Base-by-base conservation (phyloP, 202 grass and related monocot species). In the Schoenoplectus tabernaemontani region DNA sequence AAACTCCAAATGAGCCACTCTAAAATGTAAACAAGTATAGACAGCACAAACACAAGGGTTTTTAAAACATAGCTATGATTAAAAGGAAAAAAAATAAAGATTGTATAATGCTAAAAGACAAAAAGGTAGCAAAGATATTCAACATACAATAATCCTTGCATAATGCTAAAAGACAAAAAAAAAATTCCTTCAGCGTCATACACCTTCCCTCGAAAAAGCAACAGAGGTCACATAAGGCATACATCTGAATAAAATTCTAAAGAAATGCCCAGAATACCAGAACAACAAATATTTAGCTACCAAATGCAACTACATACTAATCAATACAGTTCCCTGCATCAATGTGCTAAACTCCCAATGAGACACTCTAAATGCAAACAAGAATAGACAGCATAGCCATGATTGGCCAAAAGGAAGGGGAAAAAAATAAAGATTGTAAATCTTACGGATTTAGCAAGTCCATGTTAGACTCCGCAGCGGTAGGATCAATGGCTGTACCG, bases 371-470 rank as follows among this genome's bases (percentile, higher is more conserved):
- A 48, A 34, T 53, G 28, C 8, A 51, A 51, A 75, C 47, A 54
- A 75, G 37, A 32, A 54, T 53, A 51, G 26, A 75, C 13, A 72
- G 24, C 36, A 80, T 17, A 64, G 23, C 15, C 59, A 80, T 62
- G 48, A 83, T 17, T 17, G 7, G n/a, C n/a, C 4, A 17, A 6
- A 70, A 5, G 51, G 7, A 75, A 20, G 79, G 50, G 1, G 1
- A 61, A 82, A 92, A 53, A 26, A 17, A 57, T 67, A 54, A 78
- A 28, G 47, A 26, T 75, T 10, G 24, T 56, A 82, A 59, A 88
- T 81, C 92, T 93, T 93, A 99, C 96, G 96, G 96, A 79, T 96
- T 87, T 69, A 96, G 83, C 78, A 99, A 83, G 79, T 99, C 87
- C 83, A 99, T 99, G 85, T 63, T 96, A 50, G 90, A 28, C 15